Evolutionary conservation across 1,139 yeast species (phyloP).

Genomic region (Martiniozyma asiatica): DNA sequence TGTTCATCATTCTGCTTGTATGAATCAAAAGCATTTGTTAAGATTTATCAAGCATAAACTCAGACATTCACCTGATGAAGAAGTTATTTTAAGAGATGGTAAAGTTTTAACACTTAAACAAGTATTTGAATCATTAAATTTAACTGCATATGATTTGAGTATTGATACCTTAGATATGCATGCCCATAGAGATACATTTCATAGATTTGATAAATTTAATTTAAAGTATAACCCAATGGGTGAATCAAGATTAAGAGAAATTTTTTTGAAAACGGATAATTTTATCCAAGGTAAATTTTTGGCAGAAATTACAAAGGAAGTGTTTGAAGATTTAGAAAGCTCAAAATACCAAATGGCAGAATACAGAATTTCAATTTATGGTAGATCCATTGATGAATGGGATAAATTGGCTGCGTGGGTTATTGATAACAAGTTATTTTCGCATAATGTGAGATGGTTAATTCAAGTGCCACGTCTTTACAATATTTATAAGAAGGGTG

Average conservation of each 20-base stretch:
- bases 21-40: conserved; percentile 94
- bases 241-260: conserved; percentile 91
- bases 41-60: conserved; percentile 89
- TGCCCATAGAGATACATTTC: conserved; percentile 96
- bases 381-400: conserved; percentile 87
- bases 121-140: conserved; percentile 80
- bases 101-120: conserved; percentile 74
- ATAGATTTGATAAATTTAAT: conserved; percentile 94
- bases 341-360: conserved; percentile 97
- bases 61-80: conserved; percentile 70
- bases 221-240: conserved; percentile 97
- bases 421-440: conserved; percentile 78
- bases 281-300: conserved; percentile 78
- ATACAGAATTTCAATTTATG: conserved; percentile 88
- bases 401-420: conserved; percentile 93
- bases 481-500: conserved; percentile 73
- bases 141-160: conserved; percentile 88
- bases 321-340: conserved; percentile 82
- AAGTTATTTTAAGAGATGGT: conserved; percentile 89
- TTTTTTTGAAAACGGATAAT: conserved; percentile 90
- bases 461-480: conserved; percentile 90
- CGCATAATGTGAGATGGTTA: conserved; percentile 95
- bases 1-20: conserved; percentile 97
- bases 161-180: conserved; percentile 98
- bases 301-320: conserved; percentile 90